A percentile compares a stretch with the other conserved stretches of the same genome.
phyloP scores from a whole-genome alignment of 139 green algal genomes.

The Marvania coccoides region DNA sequence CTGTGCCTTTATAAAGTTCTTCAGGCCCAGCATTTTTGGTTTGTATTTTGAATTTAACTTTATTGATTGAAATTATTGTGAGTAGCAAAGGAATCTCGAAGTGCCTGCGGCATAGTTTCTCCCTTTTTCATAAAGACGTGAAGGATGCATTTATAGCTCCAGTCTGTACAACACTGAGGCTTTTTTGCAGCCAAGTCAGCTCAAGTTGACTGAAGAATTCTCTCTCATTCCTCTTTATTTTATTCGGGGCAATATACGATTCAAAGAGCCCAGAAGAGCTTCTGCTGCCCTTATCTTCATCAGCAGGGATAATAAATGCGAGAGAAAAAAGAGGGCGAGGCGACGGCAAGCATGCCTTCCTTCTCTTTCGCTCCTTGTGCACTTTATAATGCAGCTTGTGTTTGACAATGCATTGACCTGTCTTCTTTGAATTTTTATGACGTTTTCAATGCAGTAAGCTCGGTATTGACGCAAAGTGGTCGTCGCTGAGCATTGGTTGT shows the following conservation, averaged over 20 bases:
- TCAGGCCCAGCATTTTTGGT: background rate
- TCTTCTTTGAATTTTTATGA: too few relatives aligned
- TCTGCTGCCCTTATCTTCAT: background rate
- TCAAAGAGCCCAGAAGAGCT: slow-evolving; percentile 2
- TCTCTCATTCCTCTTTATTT: background rate
- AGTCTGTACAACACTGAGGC: slow-evolving; percentile 37
- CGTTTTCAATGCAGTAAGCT: background rate
- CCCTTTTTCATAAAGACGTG: background rate
- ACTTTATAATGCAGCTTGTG: background rate
- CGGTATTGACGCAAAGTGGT: background rate
- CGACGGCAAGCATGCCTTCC: background rate
- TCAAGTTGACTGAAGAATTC: background rate
- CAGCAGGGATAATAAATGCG: background rate
- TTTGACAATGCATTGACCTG: background rate
- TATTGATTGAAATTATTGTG: background rate
- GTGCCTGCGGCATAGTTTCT: background rate
- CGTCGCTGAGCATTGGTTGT: too few relatives aligned
- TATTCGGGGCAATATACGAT: too few relatives aligned
- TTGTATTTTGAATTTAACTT: background rate
- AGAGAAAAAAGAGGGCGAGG: background rate
- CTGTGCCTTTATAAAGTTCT: background rate
- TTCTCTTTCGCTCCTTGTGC: too few relatives aligned
- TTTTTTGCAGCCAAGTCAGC: background rate
- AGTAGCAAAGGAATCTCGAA: background rate
- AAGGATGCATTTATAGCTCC: slow-evolving; percentile 42